Percentiles rank a stretch among this genome's conserved stretches.
Conservation (phyloP, 768 basidiomycete genomes). For the Nidularia pulvinata region DNA sequence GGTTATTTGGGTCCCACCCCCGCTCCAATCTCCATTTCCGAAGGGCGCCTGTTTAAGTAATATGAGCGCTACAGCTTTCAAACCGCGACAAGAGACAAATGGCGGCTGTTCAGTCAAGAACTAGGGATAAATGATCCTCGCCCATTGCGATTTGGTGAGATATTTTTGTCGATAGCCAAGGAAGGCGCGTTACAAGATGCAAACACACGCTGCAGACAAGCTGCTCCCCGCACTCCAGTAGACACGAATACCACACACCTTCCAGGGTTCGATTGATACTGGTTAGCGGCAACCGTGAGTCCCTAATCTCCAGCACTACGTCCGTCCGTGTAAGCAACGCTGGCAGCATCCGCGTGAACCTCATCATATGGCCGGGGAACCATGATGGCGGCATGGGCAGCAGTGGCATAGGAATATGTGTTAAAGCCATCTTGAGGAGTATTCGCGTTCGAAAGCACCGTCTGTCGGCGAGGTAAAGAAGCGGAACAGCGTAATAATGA, state of each 20-base stretch:
- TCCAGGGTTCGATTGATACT: constrained; percentile 93
- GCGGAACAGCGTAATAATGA: no score
- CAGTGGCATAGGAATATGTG: constrained; percentile 32
- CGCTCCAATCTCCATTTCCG: constrained; percentile 70
- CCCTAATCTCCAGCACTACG: constrained; percentile 93
- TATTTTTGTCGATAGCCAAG: no score
- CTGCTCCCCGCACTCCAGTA: not conserved
- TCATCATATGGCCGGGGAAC: constrained; percentile 97
- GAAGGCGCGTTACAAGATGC: no score
- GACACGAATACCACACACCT: constrained; percentile 50
- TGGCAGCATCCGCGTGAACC: constrained; percentile 79
- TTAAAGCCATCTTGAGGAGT: constrained; percentile 24
- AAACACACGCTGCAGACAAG: not conserved
- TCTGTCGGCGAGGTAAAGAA: not conserved
- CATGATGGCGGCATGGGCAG: constrained; percentile 84
- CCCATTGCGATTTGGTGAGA: no score
- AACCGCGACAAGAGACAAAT: not conserved
- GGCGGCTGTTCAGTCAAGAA: not conserved
- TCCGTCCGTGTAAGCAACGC: constrained; percentile 78
- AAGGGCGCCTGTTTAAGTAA: constrained; percentile 45
- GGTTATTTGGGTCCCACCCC: constrained; percentile 50
- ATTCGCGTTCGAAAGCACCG: not conserved
- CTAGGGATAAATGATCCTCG: no score
- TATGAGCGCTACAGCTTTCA: not conserved
- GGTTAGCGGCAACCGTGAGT: constrained; percentile 90